phyloP scores from a whole-genome alignment of 495 filamentous ascomycete species.

The Aspergillus saccharolyticus region DNA sequence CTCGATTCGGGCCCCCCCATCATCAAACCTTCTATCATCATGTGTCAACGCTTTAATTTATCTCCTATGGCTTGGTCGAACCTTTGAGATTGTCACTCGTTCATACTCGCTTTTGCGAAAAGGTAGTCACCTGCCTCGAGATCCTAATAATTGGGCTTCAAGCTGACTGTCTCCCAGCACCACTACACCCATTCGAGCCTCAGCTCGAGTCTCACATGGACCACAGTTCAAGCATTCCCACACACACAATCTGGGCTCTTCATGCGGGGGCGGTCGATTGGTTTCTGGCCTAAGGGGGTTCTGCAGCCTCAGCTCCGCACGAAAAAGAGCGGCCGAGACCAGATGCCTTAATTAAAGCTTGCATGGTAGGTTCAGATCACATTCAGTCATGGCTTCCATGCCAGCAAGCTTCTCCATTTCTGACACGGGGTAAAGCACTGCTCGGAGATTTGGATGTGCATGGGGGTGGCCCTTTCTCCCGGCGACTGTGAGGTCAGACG shows the following conservation, averaged over 20 bases:
- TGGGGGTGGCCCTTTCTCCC: constrained; percentile 3
- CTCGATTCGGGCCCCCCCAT: background rate
- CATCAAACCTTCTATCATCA: background rate
- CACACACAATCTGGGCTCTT: background rate
- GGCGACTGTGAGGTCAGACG: constrained; percentile 21
- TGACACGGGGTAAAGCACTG: background rate
- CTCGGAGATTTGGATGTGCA: constrained; percentile 9
- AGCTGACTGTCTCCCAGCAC: background rate
- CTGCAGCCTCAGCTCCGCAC: background rate
- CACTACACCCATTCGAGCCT: background rate
- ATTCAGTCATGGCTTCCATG: constrained; percentile 2
- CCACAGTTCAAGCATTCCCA: background rate
- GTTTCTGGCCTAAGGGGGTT: background rate
- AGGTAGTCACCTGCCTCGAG: constrained; percentile 1
- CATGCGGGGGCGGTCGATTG: background rate
- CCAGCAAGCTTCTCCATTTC: background rate
- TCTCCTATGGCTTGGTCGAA: background rate
- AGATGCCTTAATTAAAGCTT: constrained; percentile 6
- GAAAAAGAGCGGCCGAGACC: background rate
- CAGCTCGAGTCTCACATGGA: background rate
- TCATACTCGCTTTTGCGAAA: background rate
- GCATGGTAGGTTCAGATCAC: constrained; percentile 7
- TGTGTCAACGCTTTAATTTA: background rate
- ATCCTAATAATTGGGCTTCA: background rate
- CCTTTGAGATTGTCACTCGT: constrained; percentile 4